Evolutionary conservation across 169 alveolate genomes (phyloP).

Genomic region (Besnoitia besnoiti): DNA sequence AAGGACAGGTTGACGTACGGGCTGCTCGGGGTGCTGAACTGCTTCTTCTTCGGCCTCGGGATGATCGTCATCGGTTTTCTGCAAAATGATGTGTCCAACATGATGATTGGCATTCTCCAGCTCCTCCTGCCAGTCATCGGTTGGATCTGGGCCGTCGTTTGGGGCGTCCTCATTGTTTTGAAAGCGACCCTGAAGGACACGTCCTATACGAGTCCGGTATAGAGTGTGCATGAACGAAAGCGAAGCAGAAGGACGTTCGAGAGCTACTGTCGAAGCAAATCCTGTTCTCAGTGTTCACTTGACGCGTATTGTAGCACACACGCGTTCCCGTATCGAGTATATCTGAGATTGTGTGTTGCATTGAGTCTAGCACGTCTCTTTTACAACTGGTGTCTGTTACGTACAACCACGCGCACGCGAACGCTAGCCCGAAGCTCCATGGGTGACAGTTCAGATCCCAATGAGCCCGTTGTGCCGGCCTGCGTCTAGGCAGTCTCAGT

Average conservation of each 20-base stretch:
- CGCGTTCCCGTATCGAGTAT: no score
- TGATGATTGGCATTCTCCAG: constrained; percentile 71
- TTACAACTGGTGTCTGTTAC: no score
- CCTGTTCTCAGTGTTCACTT: no score
- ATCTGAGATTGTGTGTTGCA: no score
- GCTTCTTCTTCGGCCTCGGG: constrained; percentile 70
- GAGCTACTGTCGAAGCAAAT: no score
- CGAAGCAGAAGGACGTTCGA: background rate
- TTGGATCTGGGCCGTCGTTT: constrained; percentile 72
- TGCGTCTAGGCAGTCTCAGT: no score
- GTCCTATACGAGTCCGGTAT: background rate
- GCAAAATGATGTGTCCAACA: constrained; percentile 65
- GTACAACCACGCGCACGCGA: no score
- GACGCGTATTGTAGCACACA: no score
- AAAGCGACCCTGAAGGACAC: background rate
- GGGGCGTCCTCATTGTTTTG: constrained; percentile 70
- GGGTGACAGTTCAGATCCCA: no score
- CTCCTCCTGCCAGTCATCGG: constrained; percentile 70
- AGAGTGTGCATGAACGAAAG: background rate
- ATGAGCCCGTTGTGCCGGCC: no score
- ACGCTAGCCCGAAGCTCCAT: no score
- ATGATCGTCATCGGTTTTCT: constrained; percentile 69
- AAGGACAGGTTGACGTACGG: constrained; percentile 40
- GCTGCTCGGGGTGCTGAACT: constrained; percentile 65
- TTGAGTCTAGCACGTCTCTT: no score